phyloP scores from a whole-genome alignment of 805 yeast genomes.

The Starmerella vitae region DNA sequence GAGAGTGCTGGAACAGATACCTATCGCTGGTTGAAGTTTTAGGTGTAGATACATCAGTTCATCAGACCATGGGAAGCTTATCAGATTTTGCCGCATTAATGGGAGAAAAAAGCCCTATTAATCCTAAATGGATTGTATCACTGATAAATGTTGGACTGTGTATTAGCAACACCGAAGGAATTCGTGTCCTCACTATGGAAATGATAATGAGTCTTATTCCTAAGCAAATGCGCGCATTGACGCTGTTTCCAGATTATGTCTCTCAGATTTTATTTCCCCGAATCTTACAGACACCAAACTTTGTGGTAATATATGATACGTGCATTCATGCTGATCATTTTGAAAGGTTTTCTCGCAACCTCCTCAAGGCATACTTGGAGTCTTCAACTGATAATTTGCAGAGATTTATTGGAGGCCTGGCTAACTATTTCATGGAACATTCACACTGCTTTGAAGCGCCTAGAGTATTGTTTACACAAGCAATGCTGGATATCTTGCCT shows the following conservation, averaged over 20 bases:
- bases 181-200: slow-evolving; percentile 47
- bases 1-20: slow-evolving; percentile 54
- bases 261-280: slow-evolving; percentile 40
- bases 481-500: slow-evolving; percentile 6
- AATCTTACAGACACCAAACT: slow-evolving; percentile 51
- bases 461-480: slow-evolving; percentile 11
- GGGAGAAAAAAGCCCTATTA: slow-evolving; percentile 37
- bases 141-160: slow-evolving; percentile 58
- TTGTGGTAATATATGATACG: slow-evolving; percentile 26
- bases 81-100: slow-evolving; percentile 47
- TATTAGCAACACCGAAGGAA: slow-evolving; percentile 62
- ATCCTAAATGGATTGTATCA: slow-evolving; percentile 58
- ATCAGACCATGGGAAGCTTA: slow-evolving; percentile 69
- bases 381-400: slow-evolving; percentile 25
- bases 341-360: slow-evolving; percentile 27
- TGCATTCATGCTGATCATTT: slow-evolving; percentile 52
- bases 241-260: slow-evolving; percentile 32
- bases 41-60: slow-evolving; percentile 72
- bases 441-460: slow-evolving; percentile 49
- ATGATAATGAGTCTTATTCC: slow-evolving; percentile 41
- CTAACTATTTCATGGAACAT: slow-evolving; percentile 36
- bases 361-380: slow-evolving; percentile 30
- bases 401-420: slow-evolving; percentile 24
- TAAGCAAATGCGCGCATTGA: slow-evolving; percentile 35
- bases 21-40: slow-evolving; percentile 65